Evolutionary conservation across 768 basidiomycete species (phyloP).

Genomic region (Lactifluus rugatus): DNA sequence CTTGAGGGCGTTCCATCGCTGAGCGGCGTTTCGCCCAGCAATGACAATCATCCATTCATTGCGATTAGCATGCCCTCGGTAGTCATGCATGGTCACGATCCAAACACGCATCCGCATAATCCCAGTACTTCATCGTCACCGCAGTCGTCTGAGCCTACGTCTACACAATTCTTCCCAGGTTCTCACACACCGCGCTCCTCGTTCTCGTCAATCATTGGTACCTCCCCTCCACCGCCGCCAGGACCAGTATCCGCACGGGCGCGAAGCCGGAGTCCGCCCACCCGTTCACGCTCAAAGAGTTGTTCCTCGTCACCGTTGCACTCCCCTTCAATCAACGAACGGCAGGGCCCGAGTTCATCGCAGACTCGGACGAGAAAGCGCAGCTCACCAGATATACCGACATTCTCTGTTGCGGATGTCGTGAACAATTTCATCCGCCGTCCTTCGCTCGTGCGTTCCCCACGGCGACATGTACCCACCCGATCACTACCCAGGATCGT

Average conservation of each 20-base stretch:
- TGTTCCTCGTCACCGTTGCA: not conserved
- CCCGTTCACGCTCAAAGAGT: not conserved
- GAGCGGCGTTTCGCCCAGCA: conserved; percentile 22
- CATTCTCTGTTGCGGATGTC: conserved; percentile 37
- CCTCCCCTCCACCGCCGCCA: not conserved
- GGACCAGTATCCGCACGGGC: not conserved
- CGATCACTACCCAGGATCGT: not conserved
- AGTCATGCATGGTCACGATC: not conserved
- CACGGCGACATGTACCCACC: not conserved
- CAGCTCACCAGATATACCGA: conserved; percentile 38
- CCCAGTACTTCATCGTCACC: conserved; percentile 54
- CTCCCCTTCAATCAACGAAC: not conserved
- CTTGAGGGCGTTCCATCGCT: too few relatives aligned
- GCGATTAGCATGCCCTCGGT: conserved; percentile 16
- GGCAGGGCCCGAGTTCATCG: not conserved
- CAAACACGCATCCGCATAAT: conserved; percentile 19
- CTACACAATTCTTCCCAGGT: conserved; percentile 37
- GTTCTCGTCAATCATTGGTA: conserved; percentile 44
- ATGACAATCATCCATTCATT: conserved; percentile 6
- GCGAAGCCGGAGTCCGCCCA: not conserved
- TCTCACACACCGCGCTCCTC: conserved; percentile 45
- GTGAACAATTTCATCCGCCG: conserved; percentile 36
- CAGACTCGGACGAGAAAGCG: conserved; percentile 5
- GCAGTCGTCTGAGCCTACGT: conserved; percentile 45
- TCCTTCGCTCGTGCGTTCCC: conserved; percentile 12